Conservation (phyloP, 495 filamentous ascomycete species). For the Sordaria brevicollis region DNA sequence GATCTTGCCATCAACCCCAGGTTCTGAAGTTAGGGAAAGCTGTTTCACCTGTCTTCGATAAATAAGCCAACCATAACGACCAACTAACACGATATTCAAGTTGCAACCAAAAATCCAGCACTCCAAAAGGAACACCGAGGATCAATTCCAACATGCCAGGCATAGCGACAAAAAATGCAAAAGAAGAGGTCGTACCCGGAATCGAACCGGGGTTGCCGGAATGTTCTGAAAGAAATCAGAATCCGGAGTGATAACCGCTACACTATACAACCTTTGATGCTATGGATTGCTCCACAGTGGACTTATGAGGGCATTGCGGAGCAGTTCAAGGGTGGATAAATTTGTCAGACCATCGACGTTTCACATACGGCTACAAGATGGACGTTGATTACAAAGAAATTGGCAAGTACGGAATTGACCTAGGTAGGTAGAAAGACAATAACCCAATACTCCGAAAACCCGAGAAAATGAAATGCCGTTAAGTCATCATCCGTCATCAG, state of each 20-base stretch:
- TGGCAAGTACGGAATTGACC: not conserved
- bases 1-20: not conserved
- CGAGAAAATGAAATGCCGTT: not conserved
- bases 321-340: too few species aligned
- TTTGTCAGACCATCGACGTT: too few species aligned
- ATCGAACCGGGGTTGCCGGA: constrained; percentile 24
- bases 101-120: not conserved
- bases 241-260: not conserved
- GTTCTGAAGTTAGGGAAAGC: not conserved
- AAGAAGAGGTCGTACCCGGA: constrained; percentile 21
- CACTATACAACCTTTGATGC: not conserved
- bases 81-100: not conserved
- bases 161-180: not conserved
- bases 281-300: not conserved
- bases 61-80: not conserved
- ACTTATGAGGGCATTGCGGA: too few species aligned
- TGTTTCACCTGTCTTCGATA: not conserved
- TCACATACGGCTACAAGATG: too few species aligned
- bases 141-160: not conserved
- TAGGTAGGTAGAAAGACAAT: not conserved
- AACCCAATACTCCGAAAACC: not conserved
- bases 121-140: not conserved
- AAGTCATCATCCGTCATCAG: not conserved
- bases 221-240: not conserved
- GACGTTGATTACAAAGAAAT: not conserved